These are phyloP conservation scores for Colletotrichum tropicale DNA, from an alignment of 2,329 filamentous ascomycete genomes.

Conservation along the genomic window DNA sequence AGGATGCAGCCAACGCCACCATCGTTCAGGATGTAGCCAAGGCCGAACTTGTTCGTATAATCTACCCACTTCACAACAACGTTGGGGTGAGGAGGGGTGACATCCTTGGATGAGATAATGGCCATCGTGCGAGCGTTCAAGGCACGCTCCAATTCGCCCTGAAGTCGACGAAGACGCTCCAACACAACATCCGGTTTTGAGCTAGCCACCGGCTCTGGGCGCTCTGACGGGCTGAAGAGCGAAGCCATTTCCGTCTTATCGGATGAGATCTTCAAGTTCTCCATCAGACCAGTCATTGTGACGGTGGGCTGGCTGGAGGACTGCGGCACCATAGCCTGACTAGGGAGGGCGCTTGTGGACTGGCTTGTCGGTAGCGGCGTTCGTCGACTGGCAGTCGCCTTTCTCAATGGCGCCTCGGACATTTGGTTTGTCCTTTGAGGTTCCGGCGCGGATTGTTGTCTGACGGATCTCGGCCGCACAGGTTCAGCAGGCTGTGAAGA, in stretches of 20 bases:
- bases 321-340: not conserved
- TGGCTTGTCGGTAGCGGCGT: conserved; percentile 20
- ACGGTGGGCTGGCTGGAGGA: conserved; percentile 6
- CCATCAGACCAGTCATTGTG: conserved; percentile 13
- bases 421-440: conserved; percentile 2
- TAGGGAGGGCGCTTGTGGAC: conserved; percentile 16
- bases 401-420: conserved; percentile 13
- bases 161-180: conserved; percentile 58
- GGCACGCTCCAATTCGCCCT: conserved; percentile 65
- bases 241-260: conserved; percentile 42
- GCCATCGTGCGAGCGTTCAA: conserved; percentile 69
- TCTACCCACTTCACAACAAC: conserved; percentile 85
- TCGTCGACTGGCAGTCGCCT: not conserved
- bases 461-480: conserved; percentile 10
- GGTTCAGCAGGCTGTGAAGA: conserved; percentile 1
- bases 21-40: conserved; percentile 84
- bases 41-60: conserved; percentile 85
- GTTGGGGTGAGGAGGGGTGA: conserved; percentile 61
- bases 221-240: conserved; percentile 62
- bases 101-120: conserved; percentile 58
- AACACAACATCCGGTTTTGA: conserved; percentile 64
- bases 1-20: conserved; percentile 78
- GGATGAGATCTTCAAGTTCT: conserved; percentile 27
- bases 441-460: conserved; percentile 16
- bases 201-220: conserved; percentile 51